These are phyloP conservation scores for Lipomyces mesembrius DNA, from an alignment of 805 yeast genomes.

Conservation along the genomic window DNA sequence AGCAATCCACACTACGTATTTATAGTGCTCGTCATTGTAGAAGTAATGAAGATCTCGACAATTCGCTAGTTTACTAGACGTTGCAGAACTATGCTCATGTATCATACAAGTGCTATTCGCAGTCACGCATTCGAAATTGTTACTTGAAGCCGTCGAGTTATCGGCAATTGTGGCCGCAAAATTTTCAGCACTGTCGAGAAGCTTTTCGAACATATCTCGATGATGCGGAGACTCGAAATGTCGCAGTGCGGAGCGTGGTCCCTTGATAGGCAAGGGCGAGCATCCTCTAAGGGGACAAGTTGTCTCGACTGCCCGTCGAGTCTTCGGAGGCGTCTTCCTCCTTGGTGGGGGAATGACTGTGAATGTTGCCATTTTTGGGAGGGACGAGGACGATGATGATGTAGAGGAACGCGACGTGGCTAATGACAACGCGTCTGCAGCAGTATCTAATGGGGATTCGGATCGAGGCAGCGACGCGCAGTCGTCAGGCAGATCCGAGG, in stretches of 20 bases:
- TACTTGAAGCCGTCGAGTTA: background rate
- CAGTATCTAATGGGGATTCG: background rate
- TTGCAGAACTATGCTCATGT: background rate
- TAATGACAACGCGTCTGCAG: background rate
- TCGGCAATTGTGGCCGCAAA: background rate
- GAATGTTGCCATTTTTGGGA: too few relatives aligned
- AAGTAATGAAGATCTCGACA: background rate
- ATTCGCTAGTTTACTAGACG: background rate
- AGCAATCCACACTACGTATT: background rate
- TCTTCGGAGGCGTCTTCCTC: background rate
- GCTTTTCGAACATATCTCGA: background rate
- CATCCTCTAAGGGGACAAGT: background rate
- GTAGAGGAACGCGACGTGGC: background rate
- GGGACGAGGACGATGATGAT: background rate
- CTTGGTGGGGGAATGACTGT: background rate
- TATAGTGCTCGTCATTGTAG: background rate
- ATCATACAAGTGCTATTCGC: background rate
- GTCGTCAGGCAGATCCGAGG: background rate
- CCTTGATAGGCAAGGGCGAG: slow-evolving; percentile 4
- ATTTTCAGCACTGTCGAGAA: background rate
- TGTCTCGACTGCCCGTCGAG: background rate
- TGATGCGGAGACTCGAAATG: background rate
- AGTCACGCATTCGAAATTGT: background rate
- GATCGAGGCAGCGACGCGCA: background rate
- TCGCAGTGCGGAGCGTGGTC: background rate